phyloP scores from a whole-genome alignment of 2,329 filamentous ascomycete genomes.

The Sclerotinia sclerotiorum region DNA sequence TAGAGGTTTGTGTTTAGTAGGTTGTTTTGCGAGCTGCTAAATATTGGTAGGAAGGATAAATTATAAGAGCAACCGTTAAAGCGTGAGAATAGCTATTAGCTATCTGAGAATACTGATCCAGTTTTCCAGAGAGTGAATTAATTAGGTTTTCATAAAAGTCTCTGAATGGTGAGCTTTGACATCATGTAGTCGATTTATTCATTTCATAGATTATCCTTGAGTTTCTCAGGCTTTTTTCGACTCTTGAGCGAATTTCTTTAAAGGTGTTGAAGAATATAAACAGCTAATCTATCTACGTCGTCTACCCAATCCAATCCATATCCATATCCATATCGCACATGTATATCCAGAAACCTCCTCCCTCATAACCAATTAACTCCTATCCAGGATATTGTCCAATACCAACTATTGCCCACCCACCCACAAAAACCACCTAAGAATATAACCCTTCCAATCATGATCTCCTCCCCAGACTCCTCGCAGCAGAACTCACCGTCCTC shows the following conservation, averaged over 20 bases:
- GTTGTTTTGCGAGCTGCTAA: no score
- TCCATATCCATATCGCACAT: not conserved
- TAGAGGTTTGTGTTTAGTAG: no score
- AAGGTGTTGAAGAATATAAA: not conserved
- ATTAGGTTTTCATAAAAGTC: not conserved
- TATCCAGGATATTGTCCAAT: not conserved
- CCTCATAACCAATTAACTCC: not conserved
- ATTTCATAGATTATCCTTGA: not conserved
- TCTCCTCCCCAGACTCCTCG: slow-evolving; percentile 17
- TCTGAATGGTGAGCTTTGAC: not conserved
- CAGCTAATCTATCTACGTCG: not conserved
- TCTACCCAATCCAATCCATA: not conserved
- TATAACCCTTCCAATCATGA: not conserved
- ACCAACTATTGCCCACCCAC: not conserved
- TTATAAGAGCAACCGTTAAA: no score
- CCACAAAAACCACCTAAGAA: not conserved
- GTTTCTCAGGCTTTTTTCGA: not conserved
- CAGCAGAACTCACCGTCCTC: slow-evolving; percentile 16
- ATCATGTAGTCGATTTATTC: not conserved
- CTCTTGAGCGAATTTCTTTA: no score
- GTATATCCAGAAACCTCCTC: not conserved
- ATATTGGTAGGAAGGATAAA: no score
- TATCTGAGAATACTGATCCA: no score
- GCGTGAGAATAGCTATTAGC: no score
- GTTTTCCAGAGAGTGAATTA: no score